These are phyloP conservation scores for Nigrospora oryzae DNA, from an alignment of 2,329 filamentous ascomycete genomes.

Conservation along the genomic window DNA sequence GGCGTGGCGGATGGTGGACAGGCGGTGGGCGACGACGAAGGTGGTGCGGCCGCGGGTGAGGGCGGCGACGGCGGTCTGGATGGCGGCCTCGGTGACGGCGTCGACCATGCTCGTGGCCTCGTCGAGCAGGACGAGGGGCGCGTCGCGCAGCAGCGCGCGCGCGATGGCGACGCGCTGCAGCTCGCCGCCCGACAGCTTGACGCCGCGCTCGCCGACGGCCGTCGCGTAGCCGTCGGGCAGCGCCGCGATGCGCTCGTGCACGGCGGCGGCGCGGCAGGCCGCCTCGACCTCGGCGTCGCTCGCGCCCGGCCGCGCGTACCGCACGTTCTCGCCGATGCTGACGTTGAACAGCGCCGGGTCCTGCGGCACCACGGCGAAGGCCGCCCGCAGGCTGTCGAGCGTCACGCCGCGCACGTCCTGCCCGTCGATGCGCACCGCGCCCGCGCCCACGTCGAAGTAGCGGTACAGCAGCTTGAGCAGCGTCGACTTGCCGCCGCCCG, in stretches of 20 bases:
- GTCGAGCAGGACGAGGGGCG: slow-evolving; percentile 62
- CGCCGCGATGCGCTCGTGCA: slow-evolving; percentile 48
- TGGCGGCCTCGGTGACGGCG: slow-evolving; percentile 49
- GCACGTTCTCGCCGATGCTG: slow-evolving; percentile 51
- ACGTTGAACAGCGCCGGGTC: slow-evolving; percentile 48
- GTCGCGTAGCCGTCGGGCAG: slow-evolving; percentile 36
- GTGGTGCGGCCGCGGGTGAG: slow-evolving; percentile 11
- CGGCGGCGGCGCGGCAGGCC: slow-evolving; percentile 45
- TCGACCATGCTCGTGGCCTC: slow-evolving; percentile 65
- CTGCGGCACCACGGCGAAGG: slow-evolving; percentile 49
- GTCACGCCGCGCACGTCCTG: slow-evolving; percentile 43
- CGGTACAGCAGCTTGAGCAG: slow-evolving; percentile 49
- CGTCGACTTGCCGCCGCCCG: slow-evolving; percentile 46
- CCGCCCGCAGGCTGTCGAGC: slow-evolving; percentile 35
- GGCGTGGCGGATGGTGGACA: slow-evolving; percentile 45
- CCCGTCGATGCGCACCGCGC: slow-evolving; percentile 45
- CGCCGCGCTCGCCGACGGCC: slow-evolving; percentile 15
- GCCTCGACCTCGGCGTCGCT: slow-evolving; percentile 45
- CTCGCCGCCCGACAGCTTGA: slow-evolving; percentile 46
- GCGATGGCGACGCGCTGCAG: slow-evolving; percentile 52
- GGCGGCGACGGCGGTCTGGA: slow-evolving; percentile 32
- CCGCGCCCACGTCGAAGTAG: slow-evolving; percentile 47
- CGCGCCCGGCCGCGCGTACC: slow-evolving; percentile 46
- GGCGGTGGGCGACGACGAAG: slow-evolving; percentile 18
- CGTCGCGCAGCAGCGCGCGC: slow-evolving; percentile 59